Evolutionary conservation across 495 filamentous ascomycete species (phyloP).

Genomic region (Trichocladium antarcticum): DNA sequence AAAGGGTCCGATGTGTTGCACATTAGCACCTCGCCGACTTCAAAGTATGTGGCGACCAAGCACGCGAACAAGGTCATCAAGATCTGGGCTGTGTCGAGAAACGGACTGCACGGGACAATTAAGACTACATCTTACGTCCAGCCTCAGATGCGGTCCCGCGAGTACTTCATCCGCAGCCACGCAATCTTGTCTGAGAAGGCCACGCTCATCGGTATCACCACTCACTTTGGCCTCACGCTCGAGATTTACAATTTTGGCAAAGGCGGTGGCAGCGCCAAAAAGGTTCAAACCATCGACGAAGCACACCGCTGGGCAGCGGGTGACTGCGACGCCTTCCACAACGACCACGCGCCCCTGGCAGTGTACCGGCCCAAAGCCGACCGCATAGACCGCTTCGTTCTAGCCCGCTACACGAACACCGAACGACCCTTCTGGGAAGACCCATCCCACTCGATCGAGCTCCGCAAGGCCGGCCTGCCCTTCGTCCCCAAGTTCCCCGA

Average conservation of each 20-base stretch:
- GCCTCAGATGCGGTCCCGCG: slow-evolving; percentile 20
- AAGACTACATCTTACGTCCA: slow-evolving; percentile 23
- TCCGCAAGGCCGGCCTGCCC: slow-evolving; percentile 15
- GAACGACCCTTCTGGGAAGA: slow-evolving; percentile 22
- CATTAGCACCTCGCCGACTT: slow-evolving; percentile 18
- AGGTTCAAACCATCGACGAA: slow-evolving; percentile 24
- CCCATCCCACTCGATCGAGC: slow-evolving; percentile 18
- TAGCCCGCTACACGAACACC: slow-evolving; percentile 12
- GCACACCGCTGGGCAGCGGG: slow-evolving; percentile 23
- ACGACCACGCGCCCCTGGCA: slow-evolving; percentile 16
- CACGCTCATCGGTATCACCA: slow-evolving; percentile 19
- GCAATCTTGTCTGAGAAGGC: slow-evolving; percentile 20
- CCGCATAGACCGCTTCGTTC: slow-evolving; percentile 23
- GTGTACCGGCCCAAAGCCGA: slow-evolving; percentile 22
- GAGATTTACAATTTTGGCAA: slow-evolving; percentile 26
- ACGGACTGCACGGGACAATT: slow-evolving; percentile 16
- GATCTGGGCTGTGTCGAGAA: slow-evolving; percentile 21
- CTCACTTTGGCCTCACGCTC: slow-evolving; percentile 22
- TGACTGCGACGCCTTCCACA: slow-evolving; percentile 17
- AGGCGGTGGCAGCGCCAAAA: slow-evolving; percentile 13
- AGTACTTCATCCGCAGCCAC: slow-evolving; percentile 26
- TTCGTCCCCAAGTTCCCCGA: slow-evolving; percentile 25
- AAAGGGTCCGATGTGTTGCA: slow-evolving; percentile 19
- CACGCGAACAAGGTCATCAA: slow-evolving; percentile 21
- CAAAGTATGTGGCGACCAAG: slow-evolving; percentile 12